These are phyloP conservation scores for Mrakia blollopis DNA, from an alignment of 768 basidiomycete genomes.

Conservation along the genomic window DNA sequence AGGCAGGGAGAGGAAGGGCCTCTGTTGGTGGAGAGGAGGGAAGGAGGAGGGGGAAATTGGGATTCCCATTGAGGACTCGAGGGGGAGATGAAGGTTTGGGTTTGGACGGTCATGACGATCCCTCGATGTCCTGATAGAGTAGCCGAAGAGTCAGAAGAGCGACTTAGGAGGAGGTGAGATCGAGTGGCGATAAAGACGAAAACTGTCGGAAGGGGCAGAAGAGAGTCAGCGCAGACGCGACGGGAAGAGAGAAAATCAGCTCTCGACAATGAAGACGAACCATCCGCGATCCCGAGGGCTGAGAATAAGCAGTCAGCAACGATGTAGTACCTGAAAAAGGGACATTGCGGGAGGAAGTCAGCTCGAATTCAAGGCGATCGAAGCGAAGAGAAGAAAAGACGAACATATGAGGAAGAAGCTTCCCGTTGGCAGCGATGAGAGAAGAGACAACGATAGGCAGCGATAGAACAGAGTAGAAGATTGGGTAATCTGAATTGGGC, in stretches of 20 bases:
- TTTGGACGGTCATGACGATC: neutral
- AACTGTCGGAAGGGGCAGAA: neutral
- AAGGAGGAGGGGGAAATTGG: neutral
- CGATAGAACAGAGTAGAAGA: neutral
- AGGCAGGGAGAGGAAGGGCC: too few relatives aligned
- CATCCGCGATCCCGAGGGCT: neutral
- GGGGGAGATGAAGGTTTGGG: neutral
- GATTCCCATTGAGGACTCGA: neutral
- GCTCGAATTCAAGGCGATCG: too few relatives aligned
- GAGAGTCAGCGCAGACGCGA: neutral
- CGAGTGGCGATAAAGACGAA: conserved; percentile 6
- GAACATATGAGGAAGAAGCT: neutral
- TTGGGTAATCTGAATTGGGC: neutral
- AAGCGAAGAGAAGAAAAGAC: neutral
- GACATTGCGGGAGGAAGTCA: neutral
- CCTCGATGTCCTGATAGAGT: neutral
- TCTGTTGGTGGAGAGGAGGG: too few relatives aligned
- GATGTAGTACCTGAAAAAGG: neutral
- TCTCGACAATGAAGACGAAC: too few relatives aligned
- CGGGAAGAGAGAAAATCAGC: too few relatives aligned
- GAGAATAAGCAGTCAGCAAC: neutral
- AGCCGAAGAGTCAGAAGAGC: neutral
- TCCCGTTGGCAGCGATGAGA: neutral
- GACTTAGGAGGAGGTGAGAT: neutral
- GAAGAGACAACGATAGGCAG: neutral